Conservation (phyloP, 2,329 filamentous ascomycete genomes). For the Cytospora leucostoma region DNA sequence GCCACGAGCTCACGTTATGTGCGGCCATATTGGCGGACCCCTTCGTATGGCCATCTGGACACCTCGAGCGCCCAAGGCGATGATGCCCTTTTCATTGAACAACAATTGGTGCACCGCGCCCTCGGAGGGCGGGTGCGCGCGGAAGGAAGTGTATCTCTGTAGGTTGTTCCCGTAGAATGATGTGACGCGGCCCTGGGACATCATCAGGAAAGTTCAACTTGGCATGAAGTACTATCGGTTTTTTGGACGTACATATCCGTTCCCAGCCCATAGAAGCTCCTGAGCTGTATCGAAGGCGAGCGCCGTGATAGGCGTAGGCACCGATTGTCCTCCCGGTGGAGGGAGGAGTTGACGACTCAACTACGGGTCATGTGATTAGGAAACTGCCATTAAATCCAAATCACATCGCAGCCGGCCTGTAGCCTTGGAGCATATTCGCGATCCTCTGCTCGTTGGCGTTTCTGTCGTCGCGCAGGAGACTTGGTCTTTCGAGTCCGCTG, state of each 20-base stretch:
- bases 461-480: conserved; percentile 10
- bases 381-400: conserved; percentile 3
- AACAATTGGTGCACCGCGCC: conserved; percentile 84
- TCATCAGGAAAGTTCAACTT: neutral
- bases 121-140: conserved; percentile 71
- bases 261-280: conserved; percentile 91
- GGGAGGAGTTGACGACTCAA: conserved; percentile 81
- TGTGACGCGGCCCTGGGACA: conserved; percentile 73
- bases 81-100: conserved; percentile 86
- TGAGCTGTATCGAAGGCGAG: conserved; percentile 87
- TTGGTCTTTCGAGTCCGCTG: neutral
- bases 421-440: neutral
- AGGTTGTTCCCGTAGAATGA: conserved; percentile 88
- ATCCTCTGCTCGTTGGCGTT: conserved; percentile 3
- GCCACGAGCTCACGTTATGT: conserved; percentile 64
- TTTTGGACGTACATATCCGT: conserved; percentile 70
- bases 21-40: conserved; percentile 79
- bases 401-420: conserved; percentile 5
- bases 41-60: conserved; percentile 86
- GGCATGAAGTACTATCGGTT: neutral
- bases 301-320: conserved; percentile 68
- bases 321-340: conserved; percentile 64
- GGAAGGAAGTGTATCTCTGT: conserved; percentile 87
- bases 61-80: conserved; percentile 79
- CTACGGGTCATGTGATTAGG: conserved; percentile 44